A percentile compares a stretch with the other conserved stretches of the same genome.
Conservation (phyloP, 306 rosid species). For the Prunus kanzakura region DNA sequence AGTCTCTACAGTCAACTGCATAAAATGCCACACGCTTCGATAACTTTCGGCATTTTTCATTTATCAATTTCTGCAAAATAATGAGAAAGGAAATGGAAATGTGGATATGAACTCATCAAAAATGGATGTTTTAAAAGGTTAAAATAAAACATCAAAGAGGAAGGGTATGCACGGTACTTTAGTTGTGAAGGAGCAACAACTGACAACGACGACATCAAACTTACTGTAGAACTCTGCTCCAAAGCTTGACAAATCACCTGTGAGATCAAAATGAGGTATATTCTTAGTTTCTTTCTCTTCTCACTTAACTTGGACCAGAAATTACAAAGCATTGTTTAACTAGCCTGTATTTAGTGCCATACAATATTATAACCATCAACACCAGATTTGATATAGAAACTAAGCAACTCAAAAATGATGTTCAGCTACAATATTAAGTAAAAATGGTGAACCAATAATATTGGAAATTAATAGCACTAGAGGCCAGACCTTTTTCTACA, state of each 20-base stretch:
- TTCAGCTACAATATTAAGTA: neutral
- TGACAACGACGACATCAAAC: slow-evolving; percentile 77
- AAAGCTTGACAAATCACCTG: slow-evolving; percentile 77
- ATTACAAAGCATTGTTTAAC: neutral
- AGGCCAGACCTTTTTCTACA: slow-evolving; percentile 59
- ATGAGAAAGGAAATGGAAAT: slow-evolving; percentile 9
- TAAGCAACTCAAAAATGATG: neutral
- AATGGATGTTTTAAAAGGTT: neutral
- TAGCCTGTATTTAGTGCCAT: neutral
- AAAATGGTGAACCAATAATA: neutral
- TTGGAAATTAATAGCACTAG: slow-evolving; percentile 5
- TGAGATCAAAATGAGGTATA: neutral
- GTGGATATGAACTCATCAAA: neutral
- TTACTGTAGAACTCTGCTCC: slow-evolving; percentile 63
- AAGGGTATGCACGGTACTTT: slow-evolving; percentile 41
- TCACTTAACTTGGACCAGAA: neutral
- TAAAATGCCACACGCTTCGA: slow-evolving; percentile 76
- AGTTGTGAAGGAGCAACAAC: slow-evolving; percentile 71
- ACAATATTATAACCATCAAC: neutral
- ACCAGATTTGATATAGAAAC: neutral
- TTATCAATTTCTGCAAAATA: slow-evolving; percentile 61
- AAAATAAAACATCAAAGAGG: neutral
- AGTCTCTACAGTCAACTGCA: slow-evolving; percentile 86
- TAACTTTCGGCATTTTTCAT: slow-evolving; percentile 80
- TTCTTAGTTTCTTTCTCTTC: neutral